These are phyloP conservation scores for Suillus bovinus DNA, from an alignment of 768 basidiomycete genomes.

Conservation along the genomic window DNA sequence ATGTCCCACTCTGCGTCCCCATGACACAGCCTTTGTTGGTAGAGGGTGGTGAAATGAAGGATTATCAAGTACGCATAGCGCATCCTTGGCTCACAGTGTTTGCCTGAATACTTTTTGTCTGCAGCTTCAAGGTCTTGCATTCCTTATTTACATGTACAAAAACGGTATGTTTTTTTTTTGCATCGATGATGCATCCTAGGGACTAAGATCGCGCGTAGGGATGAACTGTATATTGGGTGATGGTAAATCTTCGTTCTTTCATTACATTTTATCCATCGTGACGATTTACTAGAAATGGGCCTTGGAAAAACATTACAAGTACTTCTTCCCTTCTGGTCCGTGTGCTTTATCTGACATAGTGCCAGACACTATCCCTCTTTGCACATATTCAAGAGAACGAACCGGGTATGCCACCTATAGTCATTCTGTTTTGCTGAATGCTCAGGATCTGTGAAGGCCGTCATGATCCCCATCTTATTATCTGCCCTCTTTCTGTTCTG, in stretches of 20 bases:
- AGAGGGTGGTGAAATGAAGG: constrained; percentile 62
- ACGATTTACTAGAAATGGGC: constrained; percentile 48
- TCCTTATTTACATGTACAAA: constrained; percentile 63
- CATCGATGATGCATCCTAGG: background rate
- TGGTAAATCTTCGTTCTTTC: constrained; percentile 37
- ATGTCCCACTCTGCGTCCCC: constrained; percentile 39
- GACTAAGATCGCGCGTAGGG: constrained; percentile 32
- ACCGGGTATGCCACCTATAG: constrained; percentile 32
- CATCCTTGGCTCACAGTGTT: background rate
- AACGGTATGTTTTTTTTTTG: constrained; percentile 46
- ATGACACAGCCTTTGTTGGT: constrained; percentile 52
- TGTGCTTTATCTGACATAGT: constrained; percentile 8
- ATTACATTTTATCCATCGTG: background rate
- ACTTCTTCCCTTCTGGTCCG: background rate
- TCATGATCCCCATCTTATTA: constrained; percentile 66
- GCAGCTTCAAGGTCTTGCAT: constrained; percentile 63
- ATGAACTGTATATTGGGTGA: constrained; percentile 77
- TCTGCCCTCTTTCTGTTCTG: constrained; percentile 71
- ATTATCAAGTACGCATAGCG: constrained; percentile 55
- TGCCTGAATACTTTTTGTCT: constrained; percentile 6
- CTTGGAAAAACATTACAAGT: constrained; percentile 68
- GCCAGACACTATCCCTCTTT: constrained; percentile 59
- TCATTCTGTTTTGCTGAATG: background rate
- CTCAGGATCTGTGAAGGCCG: constrained; percentile 24
- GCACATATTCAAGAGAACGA: constrained; percentile 63